A percentile compares a stretch with the other conserved stretches of the same genome.
Evolutionary conservation across 768 basidiomycete species (phyloP).

Genomic region (Amanita pallidorosea): DNA sequence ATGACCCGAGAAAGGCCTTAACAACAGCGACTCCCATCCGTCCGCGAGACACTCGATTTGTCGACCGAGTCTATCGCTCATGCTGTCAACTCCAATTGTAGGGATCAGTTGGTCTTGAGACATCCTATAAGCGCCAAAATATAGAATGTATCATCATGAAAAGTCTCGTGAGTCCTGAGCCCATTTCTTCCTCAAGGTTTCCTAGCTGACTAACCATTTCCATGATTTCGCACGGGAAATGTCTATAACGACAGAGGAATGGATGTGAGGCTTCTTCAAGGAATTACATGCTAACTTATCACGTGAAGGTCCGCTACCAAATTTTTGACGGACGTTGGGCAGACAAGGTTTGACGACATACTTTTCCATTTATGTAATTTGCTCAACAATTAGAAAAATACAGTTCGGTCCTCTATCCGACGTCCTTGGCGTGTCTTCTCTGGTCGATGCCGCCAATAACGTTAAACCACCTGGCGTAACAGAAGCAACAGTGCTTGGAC

Average conservation of each 20-base stretch:
- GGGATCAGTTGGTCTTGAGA: constrained; percentile 8
- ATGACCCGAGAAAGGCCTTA: not conserved
- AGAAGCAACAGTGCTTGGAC: constrained; percentile 70
- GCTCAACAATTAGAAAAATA: constrained; percentile 10
- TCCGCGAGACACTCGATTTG: constrained; percentile 19
- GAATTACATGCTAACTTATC: not conserved
- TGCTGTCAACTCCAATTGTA: constrained; percentile 29
- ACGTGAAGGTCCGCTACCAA: constrained; percentile 43
- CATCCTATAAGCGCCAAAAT: not conserved
- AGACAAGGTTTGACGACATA: too few relatives aligned
- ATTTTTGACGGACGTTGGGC: constrained; percentile 67
- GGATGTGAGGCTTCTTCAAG: constrained; percentile 42
- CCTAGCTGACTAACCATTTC: constrained; percentile 33
- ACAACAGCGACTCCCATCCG: not conserved
- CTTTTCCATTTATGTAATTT: not conserved
- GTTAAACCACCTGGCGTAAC: constrained; percentile 52
- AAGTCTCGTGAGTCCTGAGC: constrained; percentile 21
- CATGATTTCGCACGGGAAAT: constrained; percentile 71
- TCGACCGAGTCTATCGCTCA: constrained; percentile 30
- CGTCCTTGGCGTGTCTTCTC: constrained; percentile 62
- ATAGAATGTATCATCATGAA: constrained; percentile 33
- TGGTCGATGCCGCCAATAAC: constrained; percentile 71
- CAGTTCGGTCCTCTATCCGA: constrained; percentile 87
- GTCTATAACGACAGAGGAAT: constrained; percentile 72
- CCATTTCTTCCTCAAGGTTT: not conserved